Conservation (phyloP, 768 basidiomycete genomes). For the Macrolepiota albuminosa region DNA sequence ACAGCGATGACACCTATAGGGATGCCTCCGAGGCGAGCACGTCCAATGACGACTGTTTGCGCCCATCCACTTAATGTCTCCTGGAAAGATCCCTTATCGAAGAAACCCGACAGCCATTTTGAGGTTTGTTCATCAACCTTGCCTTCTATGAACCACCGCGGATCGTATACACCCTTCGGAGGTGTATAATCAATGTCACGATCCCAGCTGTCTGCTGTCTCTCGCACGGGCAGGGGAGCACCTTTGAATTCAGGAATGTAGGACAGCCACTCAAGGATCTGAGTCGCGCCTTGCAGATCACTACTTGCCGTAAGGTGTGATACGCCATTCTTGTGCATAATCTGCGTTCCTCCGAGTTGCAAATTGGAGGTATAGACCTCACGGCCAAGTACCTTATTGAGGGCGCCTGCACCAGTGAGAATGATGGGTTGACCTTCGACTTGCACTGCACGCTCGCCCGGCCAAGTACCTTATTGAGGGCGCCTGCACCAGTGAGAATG, state of each 20-base stretch:
- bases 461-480: slow-evolving; percentile 97
- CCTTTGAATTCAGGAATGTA: slow-evolving; percentile 87
- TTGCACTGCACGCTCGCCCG: slow-evolving; percentile 98
- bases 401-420: slow-evolving; percentile 91
- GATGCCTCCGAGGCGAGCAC: slow-evolving; percentile 93
- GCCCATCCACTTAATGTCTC: slow-evolving; percentile 99
- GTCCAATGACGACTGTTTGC: slow-evolving; percentile 96
- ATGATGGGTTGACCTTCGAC: slow-evolving; percentile 99
- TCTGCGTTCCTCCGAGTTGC: slow-evolving; percentile 99
- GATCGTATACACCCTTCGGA: slow-evolving; percentile 94
- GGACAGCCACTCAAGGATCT: slow-evolving; percentile 92
- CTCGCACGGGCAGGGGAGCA: slow-evolving; percentile 73
- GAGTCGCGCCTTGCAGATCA: slow-evolving; percentile 91
- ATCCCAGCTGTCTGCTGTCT: slow-evolving; percentile 79
- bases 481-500: slow-evolving; percentile 94
- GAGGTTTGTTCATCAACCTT: slow-evolving; percentile 79
- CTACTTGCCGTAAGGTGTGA: slow-evolving; percentile 94
- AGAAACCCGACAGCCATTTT: slow-evolving; percentile 86
- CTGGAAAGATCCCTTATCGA: slow-evolving; percentile 97
- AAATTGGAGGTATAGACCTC: slow-evolving; percentile 99
- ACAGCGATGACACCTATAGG: slow-evolving; percentile 98
- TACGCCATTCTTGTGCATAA: slow-evolving; percentile 99
- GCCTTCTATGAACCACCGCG: slow-evolving; percentile 96
- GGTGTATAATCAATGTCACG: slow-evolving; percentile 87
- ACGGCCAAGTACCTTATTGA: slow-evolving; percentile 98